These are phyloP conservation scores for Aspergillus ellipticus DNA, from an alignment of 495 filamentous ascomycete genomes.

Conservation along the genomic window DNA sequence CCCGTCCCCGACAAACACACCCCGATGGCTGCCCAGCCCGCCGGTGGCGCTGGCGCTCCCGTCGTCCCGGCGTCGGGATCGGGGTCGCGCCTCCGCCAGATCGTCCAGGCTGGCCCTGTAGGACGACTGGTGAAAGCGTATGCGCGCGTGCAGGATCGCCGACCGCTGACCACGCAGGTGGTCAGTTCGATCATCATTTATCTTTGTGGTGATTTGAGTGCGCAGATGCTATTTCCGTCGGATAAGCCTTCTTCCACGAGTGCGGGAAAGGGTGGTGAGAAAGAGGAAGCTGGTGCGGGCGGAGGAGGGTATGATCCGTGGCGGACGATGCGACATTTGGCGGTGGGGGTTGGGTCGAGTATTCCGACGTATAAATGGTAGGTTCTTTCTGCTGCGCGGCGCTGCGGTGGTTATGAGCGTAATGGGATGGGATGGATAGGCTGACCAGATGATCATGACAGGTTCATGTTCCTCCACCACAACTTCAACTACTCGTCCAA, in stretches of 20 bases:
- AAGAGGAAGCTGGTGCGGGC: conserved; percentile 16
- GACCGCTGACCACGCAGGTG: conserved; percentile 77
- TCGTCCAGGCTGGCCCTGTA: conserved; percentile 52
- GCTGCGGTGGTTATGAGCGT: background rate
- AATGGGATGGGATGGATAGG: background rate
- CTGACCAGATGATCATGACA: conserved; percentile 19
- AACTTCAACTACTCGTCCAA: conserved; percentile 79
- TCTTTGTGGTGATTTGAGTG: conserved; percentile 72
- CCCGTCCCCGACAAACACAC: conserved; percentile 6
- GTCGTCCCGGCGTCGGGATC: conserved; percentile 35
- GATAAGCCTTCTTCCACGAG: conserved; percentile 15
- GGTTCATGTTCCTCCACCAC: conserved; percentile 77
- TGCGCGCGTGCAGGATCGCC: conserved; percentile 59
- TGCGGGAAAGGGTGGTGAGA: background rate
- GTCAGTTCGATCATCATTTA: conserved; percentile 73
- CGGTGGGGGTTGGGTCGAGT: conserved; percentile 65
- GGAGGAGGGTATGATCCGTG: conserved; percentile 62
- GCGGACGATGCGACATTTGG: conserved; percentile 65
- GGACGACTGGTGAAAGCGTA: conserved; percentile 51
- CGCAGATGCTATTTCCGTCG: conserved; percentile 57
- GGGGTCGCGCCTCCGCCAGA: conserved; percentile 48
- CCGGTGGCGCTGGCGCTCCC: background rate
- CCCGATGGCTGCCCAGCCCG: background rate
- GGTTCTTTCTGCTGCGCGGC: conserved; percentile 5
- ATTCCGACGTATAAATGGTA: conserved; percentile 82